A percentile compares a stretch with the other conserved stretches of the same genome.
phyloP scores from a whole-genome alignment of 805 yeast species.

The Saturnispora diversa region DNA sequence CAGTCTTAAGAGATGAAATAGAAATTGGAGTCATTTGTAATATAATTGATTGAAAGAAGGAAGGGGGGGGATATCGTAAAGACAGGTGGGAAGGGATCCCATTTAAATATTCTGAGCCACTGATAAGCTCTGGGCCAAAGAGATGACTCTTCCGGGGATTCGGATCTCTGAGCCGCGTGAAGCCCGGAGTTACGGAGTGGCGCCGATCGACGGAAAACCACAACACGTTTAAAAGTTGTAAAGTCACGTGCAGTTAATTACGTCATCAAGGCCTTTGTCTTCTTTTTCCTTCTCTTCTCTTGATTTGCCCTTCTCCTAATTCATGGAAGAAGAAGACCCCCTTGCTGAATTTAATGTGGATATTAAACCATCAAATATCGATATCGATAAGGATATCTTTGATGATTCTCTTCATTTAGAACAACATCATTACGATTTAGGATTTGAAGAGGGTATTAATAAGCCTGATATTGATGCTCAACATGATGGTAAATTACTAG shows the following conservation, averaged over 20 bases:
- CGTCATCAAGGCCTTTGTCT: background rate
- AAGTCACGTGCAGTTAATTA: no score
- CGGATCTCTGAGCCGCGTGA: background rate
- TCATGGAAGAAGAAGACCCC: constrained; percentile 4
- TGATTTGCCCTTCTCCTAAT: background rate
- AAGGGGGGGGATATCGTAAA: background rate
- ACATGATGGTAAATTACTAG: constrained; percentile 76
- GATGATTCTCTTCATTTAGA: constrained; percentile 57
- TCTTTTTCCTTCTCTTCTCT: background rate
- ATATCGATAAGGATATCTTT: constrained; percentile 25
- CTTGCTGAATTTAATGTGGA: constrained; percentile 6
- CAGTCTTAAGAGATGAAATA: constrained; percentile 22
- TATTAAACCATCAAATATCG: background rate
- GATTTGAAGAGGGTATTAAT: constrained; percentile 61
- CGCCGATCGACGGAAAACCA: no score
- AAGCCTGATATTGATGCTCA: constrained; percentile 54
- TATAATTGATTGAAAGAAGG: no score
- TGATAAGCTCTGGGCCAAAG: background rate
- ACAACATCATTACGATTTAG: constrained; percentile 54
- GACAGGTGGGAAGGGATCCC: constrained; percentile 1
- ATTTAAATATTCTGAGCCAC: constrained; percentile 11
- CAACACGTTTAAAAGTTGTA: no score
- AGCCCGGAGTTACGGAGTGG: no score
- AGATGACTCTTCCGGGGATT: background rate
- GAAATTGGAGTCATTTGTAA: constrained; percentile 26